Percentiles rank a stretch among this genome's conserved stretches.
phyloP scores from a whole-genome alignment of 257 asterid species.

The Lavandula angustifolia region DNA sequence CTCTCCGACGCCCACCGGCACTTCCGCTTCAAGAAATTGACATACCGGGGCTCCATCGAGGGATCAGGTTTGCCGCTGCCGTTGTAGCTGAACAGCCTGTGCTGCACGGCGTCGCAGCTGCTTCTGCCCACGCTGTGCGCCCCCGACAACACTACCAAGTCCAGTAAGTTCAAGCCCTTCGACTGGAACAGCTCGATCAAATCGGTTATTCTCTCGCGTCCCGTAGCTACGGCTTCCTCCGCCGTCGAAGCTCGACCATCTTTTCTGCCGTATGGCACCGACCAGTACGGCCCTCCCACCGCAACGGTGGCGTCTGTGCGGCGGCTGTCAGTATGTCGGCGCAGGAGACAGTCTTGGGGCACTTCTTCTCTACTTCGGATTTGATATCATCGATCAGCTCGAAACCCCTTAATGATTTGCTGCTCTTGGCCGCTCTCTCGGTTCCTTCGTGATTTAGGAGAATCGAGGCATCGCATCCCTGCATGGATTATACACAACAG shows the following conservation, averaged over 20 bases:
- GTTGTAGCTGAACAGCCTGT: slow-evolving; percentile 53
- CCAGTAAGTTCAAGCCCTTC: slow-evolving; percentile 51
- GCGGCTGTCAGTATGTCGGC: slow-evolving; percentile 62
- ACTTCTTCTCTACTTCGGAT: slow-evolving; percentile 45
- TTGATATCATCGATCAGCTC: slow-evolving; percentile 53
- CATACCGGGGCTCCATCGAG: slow-evolving; percentile 46
- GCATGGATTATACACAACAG: not conserved
- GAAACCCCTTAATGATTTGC: slow-evolving; percentile 54
- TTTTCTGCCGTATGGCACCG: slow-evolving; percentile 56
- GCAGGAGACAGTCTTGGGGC: slow-evolving; percentile 61
- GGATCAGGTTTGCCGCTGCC: slow-evolving; percentile 54
- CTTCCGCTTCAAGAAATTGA: slow-evolving; percentile 63
- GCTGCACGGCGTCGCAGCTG: slow-evolving; percentile 60
- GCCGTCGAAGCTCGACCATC: slow-evolving; percentile 49
- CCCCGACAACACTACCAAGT: slow-evolving; percentile 64
- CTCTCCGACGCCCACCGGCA: slow-evolving; percentile 92
- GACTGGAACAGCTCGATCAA: slow-evolving; percentile 54
- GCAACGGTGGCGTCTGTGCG: slow-evolving; percentile 55
- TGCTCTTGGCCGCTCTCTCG: slow-evolving; percentile 47
- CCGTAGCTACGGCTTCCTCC: slow-evolving; percentile 50
- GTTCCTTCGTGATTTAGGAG: slow-evolving; percentile 51
- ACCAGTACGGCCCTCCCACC: slow-evolving; percentile 60
- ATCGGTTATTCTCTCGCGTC: slow-evolving; percentile 50
- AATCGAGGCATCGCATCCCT: slow-evolving; percentile 71
- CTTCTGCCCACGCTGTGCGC: slow-evolving; percentile 82